These are phyloP conservation scores for Colletotrichum spinosum DNA, from an alignment of 2,329 filamentous ascomycete genomes.

Conservation along the genomic window DNA sequence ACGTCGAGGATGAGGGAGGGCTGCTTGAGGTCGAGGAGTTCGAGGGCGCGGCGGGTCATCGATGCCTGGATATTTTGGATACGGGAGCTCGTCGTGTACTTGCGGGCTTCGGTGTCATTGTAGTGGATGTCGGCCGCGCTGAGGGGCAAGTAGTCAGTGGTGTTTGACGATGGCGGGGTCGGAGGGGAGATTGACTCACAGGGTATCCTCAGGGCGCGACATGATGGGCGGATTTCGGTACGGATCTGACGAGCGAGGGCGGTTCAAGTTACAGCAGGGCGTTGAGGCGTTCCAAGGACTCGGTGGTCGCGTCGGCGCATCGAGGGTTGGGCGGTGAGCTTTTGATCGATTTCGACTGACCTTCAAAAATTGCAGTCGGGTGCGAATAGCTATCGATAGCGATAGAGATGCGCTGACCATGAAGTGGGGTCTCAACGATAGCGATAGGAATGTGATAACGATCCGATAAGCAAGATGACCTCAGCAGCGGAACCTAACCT, in stretches of 20 bases:
- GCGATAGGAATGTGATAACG: not conserved
- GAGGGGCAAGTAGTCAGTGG: slow-evolving; percentile 26
- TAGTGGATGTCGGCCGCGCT: slow-evolving; percentile 98
- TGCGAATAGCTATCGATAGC: slow-evolving; percentile 34
- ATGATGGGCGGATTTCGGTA: slow-evolving; percentile 63
- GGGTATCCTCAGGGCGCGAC: slow-evolving; percentile 96
- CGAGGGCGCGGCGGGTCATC: slow-evolving; percentile 94
- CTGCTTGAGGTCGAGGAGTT: slow-evolving; percentile 82
- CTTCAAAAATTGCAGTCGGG: slow-evolving; percentile 33
- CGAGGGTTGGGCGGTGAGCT: slow-evolving; percentile 27
- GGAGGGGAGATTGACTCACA: slow-evolving; percentile 65
- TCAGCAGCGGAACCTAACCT: not conserved
- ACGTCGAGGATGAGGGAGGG: slow-evolving; percentile 94
- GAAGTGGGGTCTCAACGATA: slow-evolving; percentile 10
- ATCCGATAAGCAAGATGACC: slow-evolving; percentile 18
- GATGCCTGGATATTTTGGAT: slow-evolving; percentile 95
- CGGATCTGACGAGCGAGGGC: not conserved
- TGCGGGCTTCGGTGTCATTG: slow-evolving; percentile 93
- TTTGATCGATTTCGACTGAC: slow-evolving; percentile 26
- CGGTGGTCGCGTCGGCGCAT: slow-evolving; percentile 27
- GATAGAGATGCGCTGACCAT: not conserved
- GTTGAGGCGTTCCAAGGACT: not conserved
- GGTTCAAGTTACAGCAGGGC: not conserved
- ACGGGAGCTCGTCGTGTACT: slow-evolving; percentile 96
- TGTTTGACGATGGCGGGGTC: slow-evolving; percentile 33